Evolutionary conservation across 1,139 yeast genomes (phyloP).

Genomic region (Lizanozyma gosingica): DNA sequence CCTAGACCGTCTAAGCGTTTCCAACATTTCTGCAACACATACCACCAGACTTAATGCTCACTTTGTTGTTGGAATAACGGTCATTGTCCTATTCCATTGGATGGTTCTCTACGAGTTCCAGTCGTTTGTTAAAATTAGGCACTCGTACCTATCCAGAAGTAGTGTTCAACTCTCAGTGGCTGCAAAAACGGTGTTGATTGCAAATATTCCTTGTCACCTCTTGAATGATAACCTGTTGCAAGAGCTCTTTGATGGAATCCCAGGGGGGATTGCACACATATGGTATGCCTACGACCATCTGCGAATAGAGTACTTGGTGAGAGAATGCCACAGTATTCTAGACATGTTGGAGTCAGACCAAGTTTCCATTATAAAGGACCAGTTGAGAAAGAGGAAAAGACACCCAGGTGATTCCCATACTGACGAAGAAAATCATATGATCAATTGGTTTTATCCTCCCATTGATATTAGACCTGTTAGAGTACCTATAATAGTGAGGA

Average conservation of each 20-base stretch:
- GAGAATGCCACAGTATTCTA: conserved; percentile 23
- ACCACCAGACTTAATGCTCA: conserved; percentile 43
- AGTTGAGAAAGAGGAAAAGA: conserved; percentile 5
- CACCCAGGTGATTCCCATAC: background rate
- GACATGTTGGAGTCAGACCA: conserved; percentile 31
- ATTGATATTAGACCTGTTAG: conserved; percentile 13
- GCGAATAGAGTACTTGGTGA: conserved; percentile 21
- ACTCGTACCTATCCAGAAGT: conserved; percentile 22
- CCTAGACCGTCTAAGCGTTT: conserved; percentile 50
- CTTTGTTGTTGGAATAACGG: conserved; percentile 42
- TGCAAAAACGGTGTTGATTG: conserved; percentile 37
- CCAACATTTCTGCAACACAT: conserved; percentile 46
- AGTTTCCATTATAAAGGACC: conserved; percentile 11
- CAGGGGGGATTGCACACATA: conserved; percentile 38
- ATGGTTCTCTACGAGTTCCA: conserved; percentile 43
- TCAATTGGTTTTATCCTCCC: conserved; percentile 27
- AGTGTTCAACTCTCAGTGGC: conserved; percentile 16
- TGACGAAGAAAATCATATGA: background rate
- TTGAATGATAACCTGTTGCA: conserved; percentile 23
- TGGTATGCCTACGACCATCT: conserved; percentile 44
- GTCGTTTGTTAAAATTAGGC: conserved; percentile 37
- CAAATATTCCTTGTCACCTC: conserved; percentile 36
- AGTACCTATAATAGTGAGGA: conserved; percentile 20
- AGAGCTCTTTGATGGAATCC: conserved; percentile 20
- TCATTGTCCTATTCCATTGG: conserved; percentile 46